Evolutionary conservation across 2,329 filamentous ascomycete species (phyloP), one percentile per base, ranked within the genome.

Genomic region (Aspergillus pseudoterreus): DNA sequence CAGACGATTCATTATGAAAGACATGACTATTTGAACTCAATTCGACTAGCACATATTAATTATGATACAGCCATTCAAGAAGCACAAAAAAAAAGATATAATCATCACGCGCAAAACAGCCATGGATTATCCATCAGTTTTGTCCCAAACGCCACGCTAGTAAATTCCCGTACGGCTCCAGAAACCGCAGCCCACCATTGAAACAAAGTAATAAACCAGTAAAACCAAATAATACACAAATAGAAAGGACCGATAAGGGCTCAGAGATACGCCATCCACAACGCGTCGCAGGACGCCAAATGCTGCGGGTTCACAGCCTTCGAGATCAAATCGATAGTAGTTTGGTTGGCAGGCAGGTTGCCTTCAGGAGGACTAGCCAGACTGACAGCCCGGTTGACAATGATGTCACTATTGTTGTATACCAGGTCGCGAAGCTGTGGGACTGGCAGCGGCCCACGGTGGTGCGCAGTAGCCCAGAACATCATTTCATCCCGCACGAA

Each of bases 401-500:
- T 91, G 60, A 90, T 82, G 53, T 96, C 91, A 60, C 87, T 90
- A 71, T 99, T 99, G 48, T 82, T 78, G 72, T 91, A 86, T 32
- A 96, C 92, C 57, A 86, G 82, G 52, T 94, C 89, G 19, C 89
- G 79, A 45, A 95, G 77, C 66, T 89, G 85, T 30, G 79, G 82
- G 53, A 90, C 85, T 39, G 80, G 82, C 61, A 87, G 77, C 22
- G 74, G 70, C 5, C 76, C 71, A 43, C 90, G 83, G 67, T 95
- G 89, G 56, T 84, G 81, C 58, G 85, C 87, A 2, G 88, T 95
- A 62, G 92, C 92, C 94, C 94, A 99, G 75, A 92, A 95, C 59
- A 92, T 92, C 82, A 99, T 95, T 74, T 99, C 94, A 65, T 99
- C 94, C 6, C 94, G 85, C 56, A 99, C 94, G 70, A 97, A 97